A percentile compares a stretch with the other conserved stretches of the same genome.
These are phyloP conservation scores for Ophiosphaerella narmari DNA, from an alignment of 2,329 filamentous ascomycete species.

Conservation along the genomic window DNA sequence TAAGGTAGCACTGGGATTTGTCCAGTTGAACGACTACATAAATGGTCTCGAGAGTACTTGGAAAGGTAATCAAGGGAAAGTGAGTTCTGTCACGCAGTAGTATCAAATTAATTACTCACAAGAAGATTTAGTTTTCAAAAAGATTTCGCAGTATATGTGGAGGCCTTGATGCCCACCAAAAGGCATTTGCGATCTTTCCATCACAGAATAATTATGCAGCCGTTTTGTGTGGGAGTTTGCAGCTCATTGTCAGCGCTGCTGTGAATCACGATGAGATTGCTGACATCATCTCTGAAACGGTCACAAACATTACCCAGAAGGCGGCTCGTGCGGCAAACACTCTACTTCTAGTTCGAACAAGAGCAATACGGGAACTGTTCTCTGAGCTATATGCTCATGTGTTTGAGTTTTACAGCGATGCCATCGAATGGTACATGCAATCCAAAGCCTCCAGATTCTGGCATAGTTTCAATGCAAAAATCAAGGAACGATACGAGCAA, in stretches of 20 bases:
- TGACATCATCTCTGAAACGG: constrained; percentile 3
- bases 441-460: constrained; percentile 13
- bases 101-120: not conserved
- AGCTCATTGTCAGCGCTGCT: constrained; percentile 7
- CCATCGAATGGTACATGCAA: constrained; percentile 15
- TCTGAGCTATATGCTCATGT: constrained; percentile 11
- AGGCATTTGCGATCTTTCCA: constrained; percentile 8
- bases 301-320: constrained; percentile 8
- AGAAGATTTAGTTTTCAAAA: not conserved
- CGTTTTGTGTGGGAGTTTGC: constrained; percentile 8
- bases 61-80: constrained; percentile 5
- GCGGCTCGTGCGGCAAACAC: constrained; percentile 2
- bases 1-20: not conserved
- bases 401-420: constrained; percentile 11
- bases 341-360: constrained; percentile 3
- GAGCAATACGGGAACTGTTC: constrained; percentile 4
- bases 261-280: constrained; percentile 12
- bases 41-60: constrained; percentile 1
- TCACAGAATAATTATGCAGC: constrained; percentile 11
- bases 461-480: constrained; percentile 14
- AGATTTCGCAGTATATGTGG: constrained; percentile 7
- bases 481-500: constrained; percentile 7
- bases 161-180: constrained; percentile 8
- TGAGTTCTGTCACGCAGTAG: not conserved
- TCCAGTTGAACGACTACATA: not conserved